Evolutionary conservation across 352 stramenopile species (phyloP), one percentile per base, ranked within the genome.

Genomic region (Pythium aquatile): DNA sequence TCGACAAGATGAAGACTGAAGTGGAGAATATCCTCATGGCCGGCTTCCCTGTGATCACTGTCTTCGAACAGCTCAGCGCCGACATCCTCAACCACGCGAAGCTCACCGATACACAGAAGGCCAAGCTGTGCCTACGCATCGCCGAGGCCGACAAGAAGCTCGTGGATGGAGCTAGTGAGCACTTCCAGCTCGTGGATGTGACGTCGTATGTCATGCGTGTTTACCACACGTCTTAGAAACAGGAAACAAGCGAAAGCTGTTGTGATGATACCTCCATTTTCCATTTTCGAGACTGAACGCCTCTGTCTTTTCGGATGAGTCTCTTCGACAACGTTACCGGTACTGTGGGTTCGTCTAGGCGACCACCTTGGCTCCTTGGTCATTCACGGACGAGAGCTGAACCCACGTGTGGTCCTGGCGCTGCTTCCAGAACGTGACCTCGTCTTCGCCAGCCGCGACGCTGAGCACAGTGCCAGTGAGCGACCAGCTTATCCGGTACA

Each of bases 161-260:
- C 48, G 89, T 98, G 13, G 96, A 99, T 69, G 96, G 96, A 26
- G 94, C 91, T 14, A 98, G 97, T 78, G 97, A 99, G 65, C 80
- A 96, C 60, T 94, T 99, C 72, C 97, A 99, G 75, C 79, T 99
- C 47, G 83, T 99, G 74, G 92, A 98, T 65, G 90, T 99, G 17
- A 85, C 83, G 55, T 92, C 87, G 11, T 91, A 82, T 66, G 85
- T 96, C 53, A 93, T 95, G 83, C 77, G 83, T 42, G 69, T 81
- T 14, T 93, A 87, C 63, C 77, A 93, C 69, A 65, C 69, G 40
- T 55, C 61, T 42, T 78, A 68, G 52, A 61, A 35, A 5, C 14
- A 46, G 5, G 24, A 13, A 33, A 47, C 17, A 46, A 48, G 46
- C 11, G 24, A 24, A 68, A 30, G 17, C 44, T 7, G 30, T 51